Percentiles rank a stretch among this genome's conserved stretches.
Evolutionary conservation across 202 grass and related monocot genomes (phyloP).

Genomic region (Cymbopogon flexuosus): DNA sequence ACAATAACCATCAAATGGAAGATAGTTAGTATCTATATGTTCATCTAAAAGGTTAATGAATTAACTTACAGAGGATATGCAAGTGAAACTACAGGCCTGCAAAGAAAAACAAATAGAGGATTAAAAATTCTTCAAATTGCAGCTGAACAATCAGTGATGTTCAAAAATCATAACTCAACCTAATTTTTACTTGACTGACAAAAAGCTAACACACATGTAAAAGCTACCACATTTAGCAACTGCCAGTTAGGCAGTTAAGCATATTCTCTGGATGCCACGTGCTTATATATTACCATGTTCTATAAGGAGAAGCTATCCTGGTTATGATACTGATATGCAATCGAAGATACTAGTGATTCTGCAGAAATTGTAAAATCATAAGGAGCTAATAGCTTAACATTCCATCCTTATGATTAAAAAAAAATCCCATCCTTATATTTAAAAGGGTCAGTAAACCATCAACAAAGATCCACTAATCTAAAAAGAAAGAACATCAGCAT

Average conservation of each 20-base stretch:
- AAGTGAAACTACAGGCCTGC: slow-evolving; percentile 70
- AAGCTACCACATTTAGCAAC: neutral
- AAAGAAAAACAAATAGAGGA: slow-evolving; percentile 33
- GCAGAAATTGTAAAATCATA: slow-evolving; percentile 1
- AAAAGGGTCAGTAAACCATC: neutral
- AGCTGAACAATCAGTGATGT: neutral
- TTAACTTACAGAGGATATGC: slow-evolving; percentile 85
- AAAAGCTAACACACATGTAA: neutral
- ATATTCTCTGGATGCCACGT: slow-evolving; percentile 11
- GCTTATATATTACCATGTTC: neutral
- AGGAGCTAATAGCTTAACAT: neutral
- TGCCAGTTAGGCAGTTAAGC: neutral
- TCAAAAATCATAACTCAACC: neutral
- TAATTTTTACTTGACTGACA: neutral
- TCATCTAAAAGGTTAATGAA: neutral
- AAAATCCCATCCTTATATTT: neutral
- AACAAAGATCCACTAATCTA: neutral
- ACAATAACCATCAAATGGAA: slow-evolving; percentile 18
- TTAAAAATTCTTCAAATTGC: neutral
- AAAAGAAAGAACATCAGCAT: neutral
- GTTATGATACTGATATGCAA: neutral
- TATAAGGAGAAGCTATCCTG: neutral
- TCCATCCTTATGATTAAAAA: neutral
- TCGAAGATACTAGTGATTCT: neutral
- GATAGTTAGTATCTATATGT: neutral